Evolutionary conservation across 1,284 basidiomycete genomes (phyloP).

Genomic region (Mycena sp.): DNA sequence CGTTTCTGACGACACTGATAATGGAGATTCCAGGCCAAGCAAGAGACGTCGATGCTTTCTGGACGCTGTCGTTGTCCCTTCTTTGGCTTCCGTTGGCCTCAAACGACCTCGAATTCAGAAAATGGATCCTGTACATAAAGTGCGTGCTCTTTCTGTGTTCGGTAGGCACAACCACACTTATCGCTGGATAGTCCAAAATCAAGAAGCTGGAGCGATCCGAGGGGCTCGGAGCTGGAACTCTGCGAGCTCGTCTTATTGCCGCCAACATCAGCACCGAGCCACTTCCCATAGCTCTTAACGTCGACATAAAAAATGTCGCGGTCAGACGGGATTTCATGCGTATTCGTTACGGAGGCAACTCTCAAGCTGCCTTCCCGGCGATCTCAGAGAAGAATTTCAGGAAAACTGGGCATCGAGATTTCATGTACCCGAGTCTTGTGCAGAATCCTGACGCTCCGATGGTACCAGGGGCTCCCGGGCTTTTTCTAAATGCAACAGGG

Average conservation of each 20-base stretch:
- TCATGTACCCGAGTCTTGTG: conserved; percentile 18
- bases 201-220: conserved; percentile 13
- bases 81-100: neutral
- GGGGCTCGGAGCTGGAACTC: conserved; percentile 14
- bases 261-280: neutral
- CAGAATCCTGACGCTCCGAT: conserved; percentile 15
- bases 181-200: conserved; percentile 5
- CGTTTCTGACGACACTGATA: no score
- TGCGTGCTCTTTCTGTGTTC: neutral
- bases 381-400: neutral
- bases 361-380: neutral
- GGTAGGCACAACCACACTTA: neutral
- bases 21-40: neutral
- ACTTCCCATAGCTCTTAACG: neutral
- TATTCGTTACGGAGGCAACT: conserved; percentile 8
- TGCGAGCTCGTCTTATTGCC: conserved; percentile 4
- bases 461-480: conserved; percentile 18
- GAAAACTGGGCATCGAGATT: conserved; percentile 9
- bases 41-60: neutral
- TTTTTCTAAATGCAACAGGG: conserved; percentile 9
- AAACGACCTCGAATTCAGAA: conserved; percentile 13
- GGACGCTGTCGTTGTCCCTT: conserved; percentile 12
- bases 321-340: conserved; percentile 15
- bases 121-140: neutral
- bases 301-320: conserved; percentile 5